phyloP scores from a whole-genome alignment of 257 asterid species.

The Solanum arcanum region DNA sequence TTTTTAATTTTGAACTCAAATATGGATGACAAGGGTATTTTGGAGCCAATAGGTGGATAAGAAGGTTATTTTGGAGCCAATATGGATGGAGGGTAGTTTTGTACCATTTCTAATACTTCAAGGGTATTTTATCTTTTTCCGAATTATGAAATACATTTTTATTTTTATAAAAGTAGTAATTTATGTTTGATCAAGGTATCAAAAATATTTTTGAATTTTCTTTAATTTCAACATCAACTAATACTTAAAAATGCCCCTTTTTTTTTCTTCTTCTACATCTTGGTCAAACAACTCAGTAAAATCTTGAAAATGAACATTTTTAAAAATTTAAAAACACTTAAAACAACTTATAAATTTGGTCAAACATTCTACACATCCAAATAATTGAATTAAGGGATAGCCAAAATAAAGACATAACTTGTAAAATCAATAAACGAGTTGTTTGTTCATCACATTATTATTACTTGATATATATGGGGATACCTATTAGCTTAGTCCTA shows the following conservation, averaged over 20 bases:
- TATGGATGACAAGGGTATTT: too few species aligned
- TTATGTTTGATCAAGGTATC: not conserved
- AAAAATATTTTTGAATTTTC: not conserved
- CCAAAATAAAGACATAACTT: not conserved
- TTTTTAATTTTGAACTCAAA: too few species aligned
- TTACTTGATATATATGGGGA: not conserved
- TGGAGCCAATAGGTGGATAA: too few species aligned
- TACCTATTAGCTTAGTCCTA: not conserved
- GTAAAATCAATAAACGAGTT: not conserved
- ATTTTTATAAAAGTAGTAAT: not conserved
- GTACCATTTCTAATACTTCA: too few species aligned
- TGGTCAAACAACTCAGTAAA: not conserved
- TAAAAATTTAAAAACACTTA: not conserved
- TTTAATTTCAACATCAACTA: not conserved
- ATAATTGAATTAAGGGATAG: not conserved
- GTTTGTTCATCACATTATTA: not conserved
- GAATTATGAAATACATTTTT: not conserved
- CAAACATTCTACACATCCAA: not conserved
- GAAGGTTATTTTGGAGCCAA: too few species aligned
- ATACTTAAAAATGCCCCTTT: not conserved
- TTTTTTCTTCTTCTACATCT: not conserved
- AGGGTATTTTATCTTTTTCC: rapidly evolving
- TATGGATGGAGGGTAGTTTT: too few species aligned
- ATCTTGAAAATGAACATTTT: not conserved
- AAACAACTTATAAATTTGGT: not conserved